Base-by-base conservation (phyloP, 345 rosid genomes). In the Eutrema yunnanense region DNA sequence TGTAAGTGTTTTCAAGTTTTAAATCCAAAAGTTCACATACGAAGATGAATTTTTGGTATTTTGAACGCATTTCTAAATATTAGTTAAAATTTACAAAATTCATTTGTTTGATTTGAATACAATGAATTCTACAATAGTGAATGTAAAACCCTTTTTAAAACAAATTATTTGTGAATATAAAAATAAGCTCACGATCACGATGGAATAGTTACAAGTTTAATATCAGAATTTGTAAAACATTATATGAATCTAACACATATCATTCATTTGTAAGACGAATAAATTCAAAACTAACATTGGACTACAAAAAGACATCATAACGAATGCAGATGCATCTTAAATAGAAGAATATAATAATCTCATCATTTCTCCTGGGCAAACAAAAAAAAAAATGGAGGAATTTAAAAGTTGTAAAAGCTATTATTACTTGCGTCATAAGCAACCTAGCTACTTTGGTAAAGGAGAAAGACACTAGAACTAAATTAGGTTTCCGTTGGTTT, bases 401-500 rank as follows among this genome's bases (percentile, higher is more conserved):
- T 8, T 22, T 47, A 3, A 69, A 56, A 44, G 26, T 57, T 33
- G 22, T 44, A 36, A 19, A 53, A 72, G 63, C 34, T 63, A 26
- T 43, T 62, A 72, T 51, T 53, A 65, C 57, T 40, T 48, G 65
- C 22, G 4, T 56, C 51, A 30, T n/a, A 71, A 33, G 52, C 61
- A 42, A 61, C 40, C 49, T 40, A 19, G 22, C 22, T 19, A 33
- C n/a, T 43, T 63, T 6, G 29, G 66, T 12, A 6, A 49, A 29
- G 14, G 32, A 48, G 58, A 14, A 44, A 36, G 59, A 47, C 44
- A 29, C 72, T 55, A 65, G 52, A 49, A 49, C 63, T 72, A 72
- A 36, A 62, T 1, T 8, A 22, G 63, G 69, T 2, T 11, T 49
- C 34, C 42, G 8, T 54, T 19, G 38, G 73, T 34, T 58, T 43